Evolutionary conservation across 2,329 filamentous ascomycete genomes (phyloP).

Genomic region (Zymoseptoria crescenta): DNA sequence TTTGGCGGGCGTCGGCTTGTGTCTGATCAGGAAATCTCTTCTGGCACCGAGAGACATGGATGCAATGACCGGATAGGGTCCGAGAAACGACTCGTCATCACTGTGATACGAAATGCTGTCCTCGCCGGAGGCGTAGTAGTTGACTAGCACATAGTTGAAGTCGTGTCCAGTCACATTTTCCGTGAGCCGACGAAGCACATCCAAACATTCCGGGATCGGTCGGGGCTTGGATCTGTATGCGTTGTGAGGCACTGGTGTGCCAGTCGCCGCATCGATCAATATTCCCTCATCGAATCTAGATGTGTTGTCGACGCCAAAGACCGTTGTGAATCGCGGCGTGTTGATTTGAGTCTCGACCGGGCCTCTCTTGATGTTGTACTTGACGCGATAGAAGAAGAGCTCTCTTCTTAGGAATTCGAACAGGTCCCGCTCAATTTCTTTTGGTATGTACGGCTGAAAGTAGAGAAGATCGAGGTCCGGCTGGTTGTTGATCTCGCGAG

Average conservation of each 20-base stretch:
- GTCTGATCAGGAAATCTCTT: slow-evolving; percentile 71
- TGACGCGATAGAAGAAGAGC: slow-evolving; percentile 45
- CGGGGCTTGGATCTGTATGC: slow-evolving; percentile 53
- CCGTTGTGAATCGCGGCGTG: slow-evolving; percentile 54
- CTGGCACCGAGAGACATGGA: slow-evolving; percentile 65
- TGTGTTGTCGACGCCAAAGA: slow-evolving; percentile 57
- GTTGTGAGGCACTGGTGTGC: slow-evolving; percentile 32
- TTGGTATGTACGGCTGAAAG: slow-evolving; percentile 64
- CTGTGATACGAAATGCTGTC: slow-evolving; percentile 75
- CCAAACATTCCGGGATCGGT: slow-evolving; percentile 63
- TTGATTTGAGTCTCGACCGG: slow-evolving; percentile 55
- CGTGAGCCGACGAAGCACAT: slow-evolving; percentile 53
- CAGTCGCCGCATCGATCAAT: slow-evolving; percentile 38
- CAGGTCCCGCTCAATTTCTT: slow-evolving; percentile 47
- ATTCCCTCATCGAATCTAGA: slow-evolving; percentile 45
- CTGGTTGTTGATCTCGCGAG: slow-evolving; percentile 55
- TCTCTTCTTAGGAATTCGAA: slow-evolving; percentile 65
- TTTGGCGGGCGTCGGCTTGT: slow-evolving; percentile 51
- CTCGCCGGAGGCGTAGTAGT: slow-evolving; percentile 70
- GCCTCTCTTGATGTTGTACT: slow-evolving; percentile 55
- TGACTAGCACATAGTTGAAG: slow-evolving; percentile 75
- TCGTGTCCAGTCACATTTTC: slow-evolving; percentile 58
- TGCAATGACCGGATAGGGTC: slow-evolving; percentile 61
- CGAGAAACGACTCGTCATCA: slow-evolving; percentile 72
- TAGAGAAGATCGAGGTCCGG: slow-evolving; percentile 66